Base-by-base conservation (phyloP, 2,329 filamentous ascomycete species). In the Aspergillus flavus region DNA sequence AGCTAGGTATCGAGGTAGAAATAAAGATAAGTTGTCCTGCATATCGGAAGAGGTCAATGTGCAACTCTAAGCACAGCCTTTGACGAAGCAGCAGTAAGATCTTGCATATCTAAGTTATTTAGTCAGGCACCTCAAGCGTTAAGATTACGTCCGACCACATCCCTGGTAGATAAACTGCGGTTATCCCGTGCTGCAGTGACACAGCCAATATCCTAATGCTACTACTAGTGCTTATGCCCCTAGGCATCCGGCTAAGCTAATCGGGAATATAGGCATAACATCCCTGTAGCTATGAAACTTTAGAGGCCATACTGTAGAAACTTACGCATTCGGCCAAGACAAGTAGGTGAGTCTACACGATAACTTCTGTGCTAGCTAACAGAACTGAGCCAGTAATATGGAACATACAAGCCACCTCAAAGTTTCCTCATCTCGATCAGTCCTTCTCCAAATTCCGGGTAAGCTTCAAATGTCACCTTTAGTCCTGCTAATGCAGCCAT, bases 381-480 rank as follows among this genome's bases (percentile, higher is more conserved):
- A 46, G 16, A 6, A 36, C 3, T 23, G 10, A 12, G 3, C 21
- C 12, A 46, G 14, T 2, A 23, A 46, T 23, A 14, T 11, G 4
- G 21, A 52, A 12, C 23, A 16, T 53, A 11, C n/a, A 12, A 34
- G 10, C 14, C 48, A 14, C 9, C 46, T 26, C 46, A 50, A 50
- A 9, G 6, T 30, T 61, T 67, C 26, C 69, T 71, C 76, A 78
- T 77, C 67, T 79, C 76, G 19, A 79, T 68, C 58, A 79, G 62
- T 2, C 74, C 73, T 61, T 78, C 76, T 19, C 75, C 76, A 21
- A 65, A 65, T 2, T 57, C 61, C 10, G 75, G 74, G 66, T 76
- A 78, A 14, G 63, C 68, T 62, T 79, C 77, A 59, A 78, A 79
- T 1, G 72, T 76, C 3, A 79, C 72, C 46, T 71, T 58, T 32